Evolutionary conservation across 2,329 filamentous ascomycete genomes (phyloP).

Genomic region (Stachybotrys chlorohalonatus): DNA sequence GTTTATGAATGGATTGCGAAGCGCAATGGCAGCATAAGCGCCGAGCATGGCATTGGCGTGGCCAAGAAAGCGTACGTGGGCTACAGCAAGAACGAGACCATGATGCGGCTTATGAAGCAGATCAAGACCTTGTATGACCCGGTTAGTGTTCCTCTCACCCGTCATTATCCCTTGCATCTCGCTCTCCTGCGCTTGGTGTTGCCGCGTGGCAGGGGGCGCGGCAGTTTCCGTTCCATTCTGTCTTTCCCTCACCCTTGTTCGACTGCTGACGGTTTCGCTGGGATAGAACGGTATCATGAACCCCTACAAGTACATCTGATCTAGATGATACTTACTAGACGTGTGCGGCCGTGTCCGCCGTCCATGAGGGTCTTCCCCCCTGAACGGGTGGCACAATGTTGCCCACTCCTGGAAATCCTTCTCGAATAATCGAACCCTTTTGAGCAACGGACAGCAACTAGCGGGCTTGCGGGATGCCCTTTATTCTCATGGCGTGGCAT

Average conservation of each 20-base stretch:
- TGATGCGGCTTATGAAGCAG: conserved; percentile 87
- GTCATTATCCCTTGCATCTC: not conserved
- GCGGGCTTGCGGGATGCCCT: too few relatives aligned
- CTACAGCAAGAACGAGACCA: conserved; percentile 82
- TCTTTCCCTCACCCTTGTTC: conserved; percentile 1
- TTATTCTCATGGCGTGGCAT: too few relatives aligned
- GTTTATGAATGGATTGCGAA: conserved; percentile 95
- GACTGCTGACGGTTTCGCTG: conserved; percentile 14
- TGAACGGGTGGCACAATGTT: not conserved
- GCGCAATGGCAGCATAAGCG: conserved; percentile 86
- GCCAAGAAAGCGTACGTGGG: conserved; percentile 95
- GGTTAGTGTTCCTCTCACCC: conserved; percentile 43
- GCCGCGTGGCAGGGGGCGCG: too few relatives aligned
- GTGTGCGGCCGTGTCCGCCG: too few relatives aligned
- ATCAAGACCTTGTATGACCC: conserved; percentile 93
- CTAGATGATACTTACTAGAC: not conserved
- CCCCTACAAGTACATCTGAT: conserved; percentile 86
- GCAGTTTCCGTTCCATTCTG: not conserved
- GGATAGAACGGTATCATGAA: conserved; percentile 94
- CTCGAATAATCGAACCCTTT: not conserved
- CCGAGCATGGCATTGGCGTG: conserved; percentile 87
- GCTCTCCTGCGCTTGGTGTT: not conserved
- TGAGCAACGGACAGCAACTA: too few relatives aligned
- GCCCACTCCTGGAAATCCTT: not conserved
- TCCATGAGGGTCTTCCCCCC: too few relatives aligned